Conservation (phyloP, 2,329 filamentous ascomycete genomes). For the Fusarium piperis region DNA sequence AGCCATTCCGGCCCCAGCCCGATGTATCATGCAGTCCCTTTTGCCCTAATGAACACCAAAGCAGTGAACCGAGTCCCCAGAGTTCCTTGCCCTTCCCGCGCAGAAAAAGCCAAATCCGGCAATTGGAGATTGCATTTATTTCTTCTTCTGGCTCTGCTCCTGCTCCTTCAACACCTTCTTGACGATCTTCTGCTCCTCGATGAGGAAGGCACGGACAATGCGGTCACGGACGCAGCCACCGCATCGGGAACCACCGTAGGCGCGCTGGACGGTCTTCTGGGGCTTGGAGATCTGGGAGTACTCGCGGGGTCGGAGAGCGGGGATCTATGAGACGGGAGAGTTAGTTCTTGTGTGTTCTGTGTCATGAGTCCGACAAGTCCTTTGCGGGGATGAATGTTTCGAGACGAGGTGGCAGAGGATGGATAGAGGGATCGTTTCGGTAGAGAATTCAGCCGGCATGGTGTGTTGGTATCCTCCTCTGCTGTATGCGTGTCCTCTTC, state of each 20-base stretch:
- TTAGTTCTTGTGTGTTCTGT: conserved; percentile 26
- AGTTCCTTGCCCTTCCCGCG: conserved; percentile 49
- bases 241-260: conserved; percentile 98
- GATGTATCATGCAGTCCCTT: conserved; percentile 61
- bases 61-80: conserved; percentile 57
- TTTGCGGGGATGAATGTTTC: conserved; percentile 13
- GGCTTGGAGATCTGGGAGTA: conserved; percentile 97
- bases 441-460: neutral
- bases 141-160: conserved; percentile 76
- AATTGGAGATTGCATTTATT: conserved; percentile 63
- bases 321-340: conserved; percentile 66
- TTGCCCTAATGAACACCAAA: conserved; percentile 64
- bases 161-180: conserved; percentile 99
- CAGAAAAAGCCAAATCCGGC: conserved; percentile 47
- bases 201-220: conserved; percentile 97
- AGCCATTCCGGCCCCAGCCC: conserved; percentile 49
- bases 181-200: conserved; percentile 99
- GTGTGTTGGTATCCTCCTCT: neutral
- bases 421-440: neutral
- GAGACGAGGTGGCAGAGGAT: neutral
- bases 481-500: neutral
- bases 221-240: conserved; percentile 98
- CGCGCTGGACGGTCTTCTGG: conserved; percentile 99
- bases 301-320: conserved; percentile 97
- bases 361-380: neutral